Conservation (phyloP, 1,284 basidiomycete species). For the Marasmius sp. region DNA sequence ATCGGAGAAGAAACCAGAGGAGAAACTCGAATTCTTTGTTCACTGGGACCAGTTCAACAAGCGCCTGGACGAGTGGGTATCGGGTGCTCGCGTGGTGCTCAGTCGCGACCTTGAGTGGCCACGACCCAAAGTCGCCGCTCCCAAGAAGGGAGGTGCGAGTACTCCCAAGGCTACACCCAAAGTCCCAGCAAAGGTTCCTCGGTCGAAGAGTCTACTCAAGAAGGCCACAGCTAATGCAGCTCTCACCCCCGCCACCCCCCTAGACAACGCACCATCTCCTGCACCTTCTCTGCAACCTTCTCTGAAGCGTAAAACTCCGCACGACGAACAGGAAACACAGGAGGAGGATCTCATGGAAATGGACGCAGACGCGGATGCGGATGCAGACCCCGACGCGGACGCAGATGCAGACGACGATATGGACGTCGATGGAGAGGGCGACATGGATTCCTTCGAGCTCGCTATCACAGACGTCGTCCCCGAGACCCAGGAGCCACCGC, state of each 20-base stretch:
- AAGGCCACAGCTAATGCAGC: slow-evolving; percentile 78
- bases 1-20: slow-evolving; percentile 53
- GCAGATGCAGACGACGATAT: slow-evolving; percentile 56
- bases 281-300: slow-evolving; percentile 43
- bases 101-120: slow-evolving; percentile 94
- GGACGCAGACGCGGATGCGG: slow-evolving; percentile 59
- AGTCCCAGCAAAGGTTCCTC: slow-evolving; percentile 60
- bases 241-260: slow-evolving; percentile 48
- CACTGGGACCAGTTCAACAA: slow-evolving; percentile 99
- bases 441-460: slow-evolving; percentile 61
- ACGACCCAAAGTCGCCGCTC: slow-evolving; percentile 73
- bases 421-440: slow-evolving; percentile 58
- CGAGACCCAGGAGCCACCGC: slow-evolving; percentile 40
- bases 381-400: slow-evolving; percentile 41
- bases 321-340: slow-evolving; percentile 61
- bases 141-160: slow-evolving; percentile 45
- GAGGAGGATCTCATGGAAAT: slow-evolving; percentile 59
- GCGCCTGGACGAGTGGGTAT: slow-evolving; percentile 98
- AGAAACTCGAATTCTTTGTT: slow-evolving; percentile 92
- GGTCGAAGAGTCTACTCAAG: slow-evolving; percentile 62
- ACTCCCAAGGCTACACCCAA: slow-evolving; percentile 44
- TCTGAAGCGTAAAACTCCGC: slow-evolving; percentile 65
- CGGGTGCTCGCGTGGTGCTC: slow-evolving; percentile 83
- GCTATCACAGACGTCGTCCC: slow-evolving; percentile 41
- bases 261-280: slow-evolving; percentile 50